Percentiles rank a stretch among this genome's conserved stretches.
These are phyloP conservation scores for Alternaria hordeiaustralica DNA, from an alignment of 2,329 filamentous ascomycete genomes.

Conservation along the genomic window DNA sequence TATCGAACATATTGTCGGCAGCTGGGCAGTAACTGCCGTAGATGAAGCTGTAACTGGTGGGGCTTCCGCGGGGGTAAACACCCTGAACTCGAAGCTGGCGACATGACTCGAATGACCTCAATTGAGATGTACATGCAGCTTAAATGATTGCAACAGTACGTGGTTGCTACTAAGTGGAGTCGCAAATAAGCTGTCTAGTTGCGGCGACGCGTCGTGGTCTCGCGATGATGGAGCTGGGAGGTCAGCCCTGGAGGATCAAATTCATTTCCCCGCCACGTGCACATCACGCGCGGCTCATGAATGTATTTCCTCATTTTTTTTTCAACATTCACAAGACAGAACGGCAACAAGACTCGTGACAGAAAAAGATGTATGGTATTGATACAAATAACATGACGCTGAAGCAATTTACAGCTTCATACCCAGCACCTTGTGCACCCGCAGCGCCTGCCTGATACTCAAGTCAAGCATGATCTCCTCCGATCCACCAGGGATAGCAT, in stretches of 20 bases:
- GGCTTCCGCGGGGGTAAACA: slow-evolving; percentile 5
- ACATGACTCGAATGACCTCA: not conserved
- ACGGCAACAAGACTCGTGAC: not conserved
- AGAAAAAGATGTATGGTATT: not conserved
- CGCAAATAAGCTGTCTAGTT: not conserved
- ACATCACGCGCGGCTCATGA: not conserved
- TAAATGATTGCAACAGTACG: not conserved
- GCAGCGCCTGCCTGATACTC: slow-evolving; percentile 88
- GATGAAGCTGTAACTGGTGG: slow-evolving; percentile 4
- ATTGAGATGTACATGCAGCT: not conserved
- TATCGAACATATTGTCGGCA: slow-evolving; percentile 1
- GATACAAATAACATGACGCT: not conserved
- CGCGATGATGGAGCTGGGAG: not conserved
- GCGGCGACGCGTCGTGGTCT: not conserved
- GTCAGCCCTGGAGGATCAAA: not conserved
- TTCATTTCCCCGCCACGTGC: not conserved
- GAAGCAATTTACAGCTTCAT: slow-evolving; percentile 79
- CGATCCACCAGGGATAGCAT: slow-evolving; percentile 90
- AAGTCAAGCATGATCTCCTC: slow-evolving; percentile 99
- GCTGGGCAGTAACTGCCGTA: slow-evolving; percentile 13
- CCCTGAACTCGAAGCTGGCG: not conserved
- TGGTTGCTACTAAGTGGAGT: not conserved
- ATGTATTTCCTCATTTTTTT: no score
- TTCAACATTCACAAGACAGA: not conserved
- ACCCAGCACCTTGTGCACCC: slow-evolving; percentile 86